Conservation (phyloP, 83 land plant species). For the Diphasiastrum complanatum region DNA sequence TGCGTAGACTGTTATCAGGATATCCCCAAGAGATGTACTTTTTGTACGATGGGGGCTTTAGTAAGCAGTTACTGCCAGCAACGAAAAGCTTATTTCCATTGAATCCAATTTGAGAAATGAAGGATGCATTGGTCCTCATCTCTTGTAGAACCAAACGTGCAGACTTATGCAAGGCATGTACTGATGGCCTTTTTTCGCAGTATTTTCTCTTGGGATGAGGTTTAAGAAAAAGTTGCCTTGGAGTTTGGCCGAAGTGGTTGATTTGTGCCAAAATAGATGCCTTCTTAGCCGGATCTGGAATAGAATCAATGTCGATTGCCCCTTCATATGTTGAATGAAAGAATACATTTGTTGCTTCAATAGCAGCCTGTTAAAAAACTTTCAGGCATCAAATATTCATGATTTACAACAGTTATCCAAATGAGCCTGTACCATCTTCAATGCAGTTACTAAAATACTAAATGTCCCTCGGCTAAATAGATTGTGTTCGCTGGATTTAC, state of each 20-base stretch:
- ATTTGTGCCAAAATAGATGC: conserved; percentile 96
- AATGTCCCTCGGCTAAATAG: background rate
- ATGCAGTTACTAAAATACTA: background rate
- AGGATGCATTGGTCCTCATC: conserved; percentile 49
- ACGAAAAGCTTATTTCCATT: conserved; percentile 60
- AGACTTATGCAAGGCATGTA: conserved; percentile 50
- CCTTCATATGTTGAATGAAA: conserved; percentile 97
- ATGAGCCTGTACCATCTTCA: background rate
- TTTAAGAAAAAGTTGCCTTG: conserved; percentile 87
- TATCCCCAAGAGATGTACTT: conserved; percentile 94
- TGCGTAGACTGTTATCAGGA: conserved; percentile 87
- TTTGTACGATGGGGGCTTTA: conserved; percentile 68
- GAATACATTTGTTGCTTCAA: conserved; percentile 96
- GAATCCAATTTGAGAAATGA: conserved; percentile 70
- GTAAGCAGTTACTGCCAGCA: conserved; percentile 62
- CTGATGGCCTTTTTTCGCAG: conserved; percentile 50
- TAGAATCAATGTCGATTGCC: conserved; percentile 90
- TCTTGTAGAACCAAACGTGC: conserved; percentile 54
- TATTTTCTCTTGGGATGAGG: conserved; percentile 78
- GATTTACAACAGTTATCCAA: background rate
- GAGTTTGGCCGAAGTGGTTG: conserved; percentile 99
- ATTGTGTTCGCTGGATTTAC: conserved; percentile 27
- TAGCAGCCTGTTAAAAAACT: conserved; percentile 68
- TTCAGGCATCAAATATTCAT: background rate
- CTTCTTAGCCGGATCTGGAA: conserved; percentile 93